phyloP scores from a whole-genome alignment of 2,329 filamentous ascomycete species.

The Lachnellula cervina region DNA sequence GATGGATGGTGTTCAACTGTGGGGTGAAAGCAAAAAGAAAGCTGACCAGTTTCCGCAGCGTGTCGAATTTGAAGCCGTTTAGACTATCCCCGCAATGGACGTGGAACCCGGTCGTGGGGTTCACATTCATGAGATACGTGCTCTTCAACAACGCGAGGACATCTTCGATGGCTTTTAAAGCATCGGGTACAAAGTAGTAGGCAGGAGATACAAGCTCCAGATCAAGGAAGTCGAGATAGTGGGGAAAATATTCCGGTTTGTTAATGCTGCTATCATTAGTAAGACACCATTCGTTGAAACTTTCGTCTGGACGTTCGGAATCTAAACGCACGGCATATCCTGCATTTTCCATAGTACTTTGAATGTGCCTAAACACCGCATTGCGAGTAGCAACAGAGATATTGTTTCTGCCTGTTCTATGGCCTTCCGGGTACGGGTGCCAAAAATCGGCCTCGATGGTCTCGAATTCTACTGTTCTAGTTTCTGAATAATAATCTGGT shows the following conservation, averaged over 20 bases:
- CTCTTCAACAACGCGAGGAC: slow-evolving; percentile 12
- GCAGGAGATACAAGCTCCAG: slow-evolving; percentile 21
- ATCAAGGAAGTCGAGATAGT: slow-evolving; percentile 1
- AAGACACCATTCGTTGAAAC: slow-evolving; percentile 10
- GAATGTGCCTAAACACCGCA: neutral
- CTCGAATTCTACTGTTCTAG: neutral
- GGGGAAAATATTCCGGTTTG: neutral
- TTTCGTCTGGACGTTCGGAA: neutral
- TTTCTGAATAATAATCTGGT: neutral
- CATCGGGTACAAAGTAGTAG: slow-evolving; percentile 4
- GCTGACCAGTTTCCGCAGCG: slow-evolving; percentile 26
- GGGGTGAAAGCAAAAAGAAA: slow-evolving; percentile 29
- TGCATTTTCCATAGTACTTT: neutral
- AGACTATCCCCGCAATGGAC: slow-evolving; percentile 31
- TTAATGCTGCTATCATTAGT: slow-evolving; percentile 1
- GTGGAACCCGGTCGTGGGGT: slow-evolving; percentile 26
- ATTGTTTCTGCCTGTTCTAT: neutral
- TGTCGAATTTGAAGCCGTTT: slow-evolving; percentile 18
- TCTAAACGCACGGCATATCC: too few relatives aligned
- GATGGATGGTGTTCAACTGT: slow-evolving; percentile 27
- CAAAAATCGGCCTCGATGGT: neutral
- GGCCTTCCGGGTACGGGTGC: neutral
- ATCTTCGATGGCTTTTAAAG: slow-evolving; percentile 4
- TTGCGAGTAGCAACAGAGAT: too few relatives aligned
- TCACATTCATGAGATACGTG: slow-evolving; percentile 19